A percentile compares a stretch with the other conserved stretches of the same genome.
These are phyloP conservation scores for Cornus controversa DNA, from an alignment of 148 eudicot genomes.

Conservation along the genomic window DNA sequence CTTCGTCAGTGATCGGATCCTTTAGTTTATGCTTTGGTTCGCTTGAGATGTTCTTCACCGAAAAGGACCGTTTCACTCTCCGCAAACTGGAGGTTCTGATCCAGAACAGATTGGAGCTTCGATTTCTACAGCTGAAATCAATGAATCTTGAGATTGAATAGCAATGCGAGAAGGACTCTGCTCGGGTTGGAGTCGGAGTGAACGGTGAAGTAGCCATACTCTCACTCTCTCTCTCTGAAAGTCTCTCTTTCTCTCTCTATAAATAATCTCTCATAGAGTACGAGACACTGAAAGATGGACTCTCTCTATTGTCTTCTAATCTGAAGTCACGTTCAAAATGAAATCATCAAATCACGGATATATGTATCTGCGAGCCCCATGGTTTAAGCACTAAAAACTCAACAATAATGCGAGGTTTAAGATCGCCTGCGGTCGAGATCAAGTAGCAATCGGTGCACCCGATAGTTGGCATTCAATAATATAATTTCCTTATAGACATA, in stretches of 20 bases:
- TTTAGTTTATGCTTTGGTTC: constrained; percentile 34
- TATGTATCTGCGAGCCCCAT: background rate
- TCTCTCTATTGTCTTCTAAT: background rate
- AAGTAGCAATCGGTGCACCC: background rate
- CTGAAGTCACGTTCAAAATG: background rate
- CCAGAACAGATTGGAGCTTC: constrained; percentile 31
- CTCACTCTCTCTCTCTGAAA: background rate
- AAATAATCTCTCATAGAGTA: background rate
- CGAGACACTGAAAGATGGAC: background rate
- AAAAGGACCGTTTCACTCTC: constrained; percentile 21
- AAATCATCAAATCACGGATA: constrained; percentile 7
- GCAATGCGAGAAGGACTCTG: constrained; percentile 19
- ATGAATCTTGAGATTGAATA: constrained; percentile 30
- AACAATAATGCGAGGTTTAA: background rate
- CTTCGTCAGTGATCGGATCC: constrained; percentile 31
- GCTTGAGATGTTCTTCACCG: constrained; percentile 35
- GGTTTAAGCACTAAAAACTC: background rate
- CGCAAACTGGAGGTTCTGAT: constrained; percentile 9
- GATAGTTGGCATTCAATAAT: no score
- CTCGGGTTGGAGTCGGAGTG: constrained; percentile 5
- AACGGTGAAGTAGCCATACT: constrained; percentile 42
- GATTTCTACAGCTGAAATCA: constrained; percentile 28
- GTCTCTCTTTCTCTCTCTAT: constrained; percentile 6
- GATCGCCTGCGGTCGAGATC: background rate
- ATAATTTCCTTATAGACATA: no score